Percentiles rank a stretch among this genome's conserved stretches.
These are phyloP conservation scores for Malbranchea zuffiana DNA, from an alignment of 2,329 filamentous ascomycete genomes.

Conservation along the genomic window DNA sequence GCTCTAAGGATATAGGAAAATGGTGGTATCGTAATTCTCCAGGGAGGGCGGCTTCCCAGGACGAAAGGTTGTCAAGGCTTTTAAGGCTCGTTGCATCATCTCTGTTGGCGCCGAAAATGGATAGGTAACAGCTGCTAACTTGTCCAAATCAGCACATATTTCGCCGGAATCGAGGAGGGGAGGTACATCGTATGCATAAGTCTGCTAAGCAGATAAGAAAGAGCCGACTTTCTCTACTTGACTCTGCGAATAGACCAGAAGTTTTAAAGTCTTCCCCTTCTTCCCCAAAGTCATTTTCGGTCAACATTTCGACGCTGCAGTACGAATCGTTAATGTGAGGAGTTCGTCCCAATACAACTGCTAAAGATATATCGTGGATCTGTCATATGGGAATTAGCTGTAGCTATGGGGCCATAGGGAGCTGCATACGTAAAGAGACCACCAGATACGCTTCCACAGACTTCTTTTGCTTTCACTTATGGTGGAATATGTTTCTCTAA, in stretches of 20 bases:
- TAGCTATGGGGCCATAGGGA: not conserved
- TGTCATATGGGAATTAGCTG: not conserved
- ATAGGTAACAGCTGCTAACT: conserved; percentile 5
- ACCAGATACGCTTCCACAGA: conserved; percentile 19
- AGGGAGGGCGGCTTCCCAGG: conserved; percentile 4
- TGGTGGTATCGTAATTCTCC: not conserved
- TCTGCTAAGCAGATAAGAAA: conserved; percentile 1
- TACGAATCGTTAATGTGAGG: conserved; percentile 18
- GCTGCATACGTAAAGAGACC: conserved; percentile 16
- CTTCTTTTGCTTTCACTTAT: not conserved
- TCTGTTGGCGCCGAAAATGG: conserved; percentile 1
- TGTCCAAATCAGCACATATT: too few species aligned
- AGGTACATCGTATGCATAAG: not conserved
- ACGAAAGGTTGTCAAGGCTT: not conserved
- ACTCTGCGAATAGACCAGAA: not conserved
- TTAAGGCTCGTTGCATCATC: conserved; percentile 1
- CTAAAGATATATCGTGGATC: conserved; percentile 15
- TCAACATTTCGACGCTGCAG: conserved; percentile 16
- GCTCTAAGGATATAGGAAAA: conserved; percentile 1
- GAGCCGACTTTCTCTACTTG: not conserved
- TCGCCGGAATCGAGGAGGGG: not conserved
- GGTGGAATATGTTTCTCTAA: conserved; percentile 13
- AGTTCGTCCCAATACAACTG: conserved; percentile 19
- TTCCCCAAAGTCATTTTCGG: conserved; percentile 15
- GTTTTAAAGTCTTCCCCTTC: not conserved